Evolutionary conservation across 768 basidiomycete species (phyloP).

Genomic region (Boletus tomentosulus): DNA sequence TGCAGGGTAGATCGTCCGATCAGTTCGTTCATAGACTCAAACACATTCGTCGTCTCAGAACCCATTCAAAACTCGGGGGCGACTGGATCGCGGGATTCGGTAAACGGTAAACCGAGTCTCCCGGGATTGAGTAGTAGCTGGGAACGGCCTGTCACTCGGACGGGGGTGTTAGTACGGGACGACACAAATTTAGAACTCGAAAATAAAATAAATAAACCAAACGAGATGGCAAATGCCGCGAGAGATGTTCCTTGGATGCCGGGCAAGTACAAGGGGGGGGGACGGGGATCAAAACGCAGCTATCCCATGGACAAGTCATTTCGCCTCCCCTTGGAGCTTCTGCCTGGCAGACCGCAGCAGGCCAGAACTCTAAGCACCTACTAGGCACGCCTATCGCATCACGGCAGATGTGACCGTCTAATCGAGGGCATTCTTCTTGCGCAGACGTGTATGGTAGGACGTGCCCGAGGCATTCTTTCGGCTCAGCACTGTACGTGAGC

Average conservation of each 20-base stretch:
- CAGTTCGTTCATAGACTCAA: neutral
- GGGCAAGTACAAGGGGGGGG: neutral
- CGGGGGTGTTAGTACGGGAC: neutral
- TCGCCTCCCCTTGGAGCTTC: slow-evolving; percentile 16
- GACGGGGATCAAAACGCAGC: slow-evolving; percentile 22
- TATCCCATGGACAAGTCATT: slow-evolving; percentile 14
- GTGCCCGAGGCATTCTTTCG: slow-evolving; percentile 1
- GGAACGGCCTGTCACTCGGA: neutral
- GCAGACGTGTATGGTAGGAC: slow-evolving; percentile 13
- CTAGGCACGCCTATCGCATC: slow-evolving; percentile 12
- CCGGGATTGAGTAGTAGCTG: slow-evolving; percentile 1
- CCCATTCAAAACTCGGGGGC: neutral
- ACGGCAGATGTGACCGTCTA: slow-evolving; percentile 8
- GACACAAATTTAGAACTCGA: neutral
- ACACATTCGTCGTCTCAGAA: neutral
- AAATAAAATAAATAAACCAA: neutral
- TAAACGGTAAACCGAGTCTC: slow-evolving; percentile 18
- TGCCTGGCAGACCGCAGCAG: slow-evolving; percentile 4
- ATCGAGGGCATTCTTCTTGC: slow-evolving; percentile 13
- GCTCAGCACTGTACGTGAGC: neutral
- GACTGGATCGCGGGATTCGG: slow-evolving; percentile 18
- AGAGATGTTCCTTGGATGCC: slow-evolving; percentile 17
- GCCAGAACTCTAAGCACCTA: slow-evolving; percentile 11
- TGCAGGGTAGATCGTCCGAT: neutral
- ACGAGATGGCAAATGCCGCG: neutral